Conservation (phyloP, 305 asterid genomes). For the Fraxinus baroniana region DNA sequence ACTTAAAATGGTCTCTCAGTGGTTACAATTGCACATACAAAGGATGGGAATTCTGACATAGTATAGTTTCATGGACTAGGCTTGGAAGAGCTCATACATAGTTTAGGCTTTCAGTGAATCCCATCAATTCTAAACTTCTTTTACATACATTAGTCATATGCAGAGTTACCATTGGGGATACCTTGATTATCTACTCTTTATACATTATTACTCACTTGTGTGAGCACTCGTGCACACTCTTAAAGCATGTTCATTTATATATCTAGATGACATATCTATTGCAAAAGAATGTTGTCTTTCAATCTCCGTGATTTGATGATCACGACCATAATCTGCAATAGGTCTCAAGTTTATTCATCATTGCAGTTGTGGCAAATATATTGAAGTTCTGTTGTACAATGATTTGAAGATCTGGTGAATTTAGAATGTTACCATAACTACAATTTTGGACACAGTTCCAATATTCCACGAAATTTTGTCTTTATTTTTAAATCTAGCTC, state of each 20-base stretch:
- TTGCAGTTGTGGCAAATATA: background rate
- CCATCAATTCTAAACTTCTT: background rate
- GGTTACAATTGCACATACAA: background rate
- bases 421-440: background rate
- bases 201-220: background rate
- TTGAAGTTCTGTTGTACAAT: background rate
- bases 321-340: background rate
- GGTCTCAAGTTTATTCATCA: background rate
- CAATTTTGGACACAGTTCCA: background rate
- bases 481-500: background rate
- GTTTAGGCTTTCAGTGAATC: background rate
- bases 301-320: background rate
- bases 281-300: background rate
- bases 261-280: background rate
- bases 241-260: background rate
- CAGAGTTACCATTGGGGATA: background rate
- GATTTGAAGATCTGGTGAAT: background rate
- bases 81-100: background rate
- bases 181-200: background rate
- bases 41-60: background rate
- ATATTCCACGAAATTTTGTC: background rate
- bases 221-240: background rate
- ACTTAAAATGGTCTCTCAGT: background rate
- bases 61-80: background rate
- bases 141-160: background rate